Evolutionary conservation across 148 eudicot genomes (phyloP).

Genomic region (Fagopyrum esculentum): DNA sequence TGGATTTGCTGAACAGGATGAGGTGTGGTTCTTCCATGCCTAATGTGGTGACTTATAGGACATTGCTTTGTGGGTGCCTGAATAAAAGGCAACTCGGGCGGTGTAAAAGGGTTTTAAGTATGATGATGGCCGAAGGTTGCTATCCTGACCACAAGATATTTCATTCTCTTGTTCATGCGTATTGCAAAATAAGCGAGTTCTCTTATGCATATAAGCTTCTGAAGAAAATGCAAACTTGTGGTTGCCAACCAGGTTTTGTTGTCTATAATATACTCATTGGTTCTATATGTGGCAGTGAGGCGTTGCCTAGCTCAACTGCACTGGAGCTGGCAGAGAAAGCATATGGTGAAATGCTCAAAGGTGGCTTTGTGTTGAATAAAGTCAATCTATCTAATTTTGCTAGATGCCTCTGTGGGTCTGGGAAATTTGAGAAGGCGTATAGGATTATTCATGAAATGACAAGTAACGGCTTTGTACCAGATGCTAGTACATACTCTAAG

Average conservation of each 20-base stretch:
- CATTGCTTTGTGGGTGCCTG: conserved; percentile 73
- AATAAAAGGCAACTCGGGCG: conserved; percentile 64
- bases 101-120: conserved; percentile 73
- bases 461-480: conserved; percentile 83
- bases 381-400: conserved; percentile 64
- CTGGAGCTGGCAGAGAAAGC: conserved; percentile 74
- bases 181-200: conserved; percentile 57
- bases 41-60: conserved; percentile 65
- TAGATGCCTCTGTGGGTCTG: conserved; percentile 72
- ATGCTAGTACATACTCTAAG: conserved; percentile 64
- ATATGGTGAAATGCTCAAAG: conserved; percentile 62
- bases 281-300: conserved; percentile 70
- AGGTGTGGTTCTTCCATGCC: conserved; percentile 66
- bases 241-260: conserved; percentile 68
- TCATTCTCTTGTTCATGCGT: conserved; percentile 73
- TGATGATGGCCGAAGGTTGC: conserved; percentile 96
- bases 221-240: conserved; percentile 64
- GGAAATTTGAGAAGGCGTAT: conserved; percentile 73
- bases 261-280: conserved; percentile 86
- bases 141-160: conserved; percentile 68
- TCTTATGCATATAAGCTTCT: conserved; percentile 82
- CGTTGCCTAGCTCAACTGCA: conserved; percentile 35
- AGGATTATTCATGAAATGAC: conserved; percentile 67
- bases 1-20: conserved; percentile 76
- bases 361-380: conserved; percentile 63